A percentile compares a stretch with the other conserved stretches of the same genome.
phyloP scores from a whole-genome alignment of 2,329 filamentous ascomycete genomes.

The Tetracladium maxilliforme region DNA sequence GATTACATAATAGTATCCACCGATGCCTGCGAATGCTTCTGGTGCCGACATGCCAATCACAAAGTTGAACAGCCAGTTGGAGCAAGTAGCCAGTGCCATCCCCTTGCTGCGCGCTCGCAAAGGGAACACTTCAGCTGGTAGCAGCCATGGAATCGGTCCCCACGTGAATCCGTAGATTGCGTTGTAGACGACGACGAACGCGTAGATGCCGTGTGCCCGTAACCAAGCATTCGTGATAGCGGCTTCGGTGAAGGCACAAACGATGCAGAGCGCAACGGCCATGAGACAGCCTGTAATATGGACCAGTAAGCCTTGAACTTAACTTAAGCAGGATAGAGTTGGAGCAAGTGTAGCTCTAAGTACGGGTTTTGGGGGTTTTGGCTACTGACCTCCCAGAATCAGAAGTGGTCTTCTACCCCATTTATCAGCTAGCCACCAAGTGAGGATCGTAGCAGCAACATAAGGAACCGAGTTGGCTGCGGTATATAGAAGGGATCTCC shows the following conservation, averaged over 20 bases:
- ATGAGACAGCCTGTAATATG: conserved; percentile 12
- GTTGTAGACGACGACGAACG: conserved; percentile 22
- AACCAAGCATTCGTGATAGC: conserved; percentile 10
- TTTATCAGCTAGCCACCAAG: conserved; percentile 22
- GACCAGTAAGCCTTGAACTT: background rate
- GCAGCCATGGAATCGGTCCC: conserved; percentile 23
- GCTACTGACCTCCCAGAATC: conserved; percentile 11
- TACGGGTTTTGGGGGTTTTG: too few relatives aligned
- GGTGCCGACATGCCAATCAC: conserved; percentile 24
- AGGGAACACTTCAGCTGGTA: conserved; percentile 18
- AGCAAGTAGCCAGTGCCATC: conserved; percentile 21
- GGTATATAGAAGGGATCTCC: conserved; percentile 21
- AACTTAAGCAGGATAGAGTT: too few relatives aligned
- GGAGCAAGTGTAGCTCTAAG: too few relatives aligned
- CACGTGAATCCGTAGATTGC: conserved; percentile 20
- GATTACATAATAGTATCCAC: conserved; percentile 24
- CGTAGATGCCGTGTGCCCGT: conserved; percentile 20
- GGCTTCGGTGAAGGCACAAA: conserved; percentile 21
- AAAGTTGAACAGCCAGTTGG: conserved; percentile 18
- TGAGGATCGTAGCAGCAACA: conserved; percentile 19
- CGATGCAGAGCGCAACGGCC: conserved; percentile 17
- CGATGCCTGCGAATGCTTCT: conserved; percentile 22
- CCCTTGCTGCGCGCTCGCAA: conserved; percentile 21
- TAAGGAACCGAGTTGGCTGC: conserved; percentile 23
- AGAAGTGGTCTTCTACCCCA: conserved; percentile 23